These are phyloP conservation scores for Capronia americana DNA, from an alignment of 2,329 filamentous ascomycete species.

Conservation along the genomic window DNA sequence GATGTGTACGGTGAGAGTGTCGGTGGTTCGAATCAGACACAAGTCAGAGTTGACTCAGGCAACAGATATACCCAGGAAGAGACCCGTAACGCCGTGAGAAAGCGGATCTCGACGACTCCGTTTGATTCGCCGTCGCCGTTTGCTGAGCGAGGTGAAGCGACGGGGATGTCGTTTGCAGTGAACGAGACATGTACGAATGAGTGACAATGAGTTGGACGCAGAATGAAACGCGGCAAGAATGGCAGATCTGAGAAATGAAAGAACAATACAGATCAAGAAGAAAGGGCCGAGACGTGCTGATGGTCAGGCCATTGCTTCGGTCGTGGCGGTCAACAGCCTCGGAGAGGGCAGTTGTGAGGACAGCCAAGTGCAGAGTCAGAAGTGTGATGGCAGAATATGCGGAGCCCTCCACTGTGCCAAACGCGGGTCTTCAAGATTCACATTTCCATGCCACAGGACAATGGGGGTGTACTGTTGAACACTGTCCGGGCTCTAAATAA, in stretches of 20 bases:
- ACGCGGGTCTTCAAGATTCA: constrained; percentile 1
- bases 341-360: constrained; percentile 12
- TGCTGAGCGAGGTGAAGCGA: not conserved
- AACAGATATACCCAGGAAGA: not conserved
- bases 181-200: not conserved
- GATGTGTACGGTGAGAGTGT: not conserved
- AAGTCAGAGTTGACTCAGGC: constrained; percentile 3
- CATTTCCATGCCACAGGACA: constrained; percentile 2
- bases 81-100: not conserved
- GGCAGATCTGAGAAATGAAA: not conserved
- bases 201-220: constrained; percentile 11
- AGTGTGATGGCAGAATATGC: constrained; percentile 20
- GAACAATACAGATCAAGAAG: constrained; percentile 6
- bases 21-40: constrained; percentile 2
- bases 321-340: constrained; percentile 4
- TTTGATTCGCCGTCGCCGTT: constrained; percentile 4
- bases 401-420: constrained; percentile 7
- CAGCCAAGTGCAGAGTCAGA: not conserved
- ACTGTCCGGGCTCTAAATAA: not conserved
- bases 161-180: not conserved
- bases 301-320: constrained; percentile 12
- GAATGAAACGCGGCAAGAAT: constrained; percentile 3
- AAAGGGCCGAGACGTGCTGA: not conserved
- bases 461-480: not conserved
- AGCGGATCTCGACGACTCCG: constrained; percentile 3